Percentiles rank a stretch among this genome's conserved stretches.
Conservation (phyloP, 1,284 basidiomycete genomes). For the Heterobasidion parviporum region DNA sequence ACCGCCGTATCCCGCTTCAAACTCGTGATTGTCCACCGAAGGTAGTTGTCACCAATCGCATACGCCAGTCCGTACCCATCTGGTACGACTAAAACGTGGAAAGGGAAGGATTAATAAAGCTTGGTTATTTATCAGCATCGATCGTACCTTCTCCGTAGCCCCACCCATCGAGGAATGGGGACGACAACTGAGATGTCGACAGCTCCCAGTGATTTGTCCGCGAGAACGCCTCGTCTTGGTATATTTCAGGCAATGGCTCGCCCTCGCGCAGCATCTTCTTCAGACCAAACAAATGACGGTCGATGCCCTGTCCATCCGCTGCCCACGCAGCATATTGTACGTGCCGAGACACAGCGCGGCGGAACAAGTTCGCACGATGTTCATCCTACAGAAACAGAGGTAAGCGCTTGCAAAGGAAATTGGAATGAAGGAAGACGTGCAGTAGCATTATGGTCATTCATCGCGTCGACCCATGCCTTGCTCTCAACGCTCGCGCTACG, state of each 20-base stretch:
- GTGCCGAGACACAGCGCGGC: slow-evolving; percentile 75
- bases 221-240: slow-evolving; percentile 69
- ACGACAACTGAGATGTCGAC: slow-evolving; percentile 84
- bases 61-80: slow-evolving; percentile 95
- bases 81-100: slow-evolving; percentile 56
- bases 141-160: slow-evolving; percentile 88
- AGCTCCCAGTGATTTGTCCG: slow-evolving; percentile 86
- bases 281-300: slow-evolving; percentile 91
- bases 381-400: slow-evolving; percentile 36
- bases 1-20: slow-evolving; percentile 57
- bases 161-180: slow-evolving; percentile 86
- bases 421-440: slow-evolving; percentile 27
- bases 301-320: slow-evolving; percentile 91
- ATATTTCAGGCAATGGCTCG: slow-evolving; percentile 74
- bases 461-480: slow-evolving; percentile 82
- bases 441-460: slow-evolving; percentile 57
- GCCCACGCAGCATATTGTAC: slow-evolving; percentile 86
- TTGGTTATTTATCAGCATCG: slow-evolving; percentile 1
- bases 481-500: slow-evolving; percentile 79
- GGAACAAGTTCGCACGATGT: slow-evolving; percentile 66
- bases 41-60: slow-evolving; percentile 79
- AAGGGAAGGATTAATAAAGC: slow-evolving; percentile 1
- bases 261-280: slow-evolving; percentile 77
- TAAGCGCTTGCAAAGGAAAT: not conserved
- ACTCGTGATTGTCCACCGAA: slow-evolving; percentile 92